phyloP scores from a whole-genome alignment of 495 filamentous ascomycete species.

The Aspergillus cristatus region DNA sequence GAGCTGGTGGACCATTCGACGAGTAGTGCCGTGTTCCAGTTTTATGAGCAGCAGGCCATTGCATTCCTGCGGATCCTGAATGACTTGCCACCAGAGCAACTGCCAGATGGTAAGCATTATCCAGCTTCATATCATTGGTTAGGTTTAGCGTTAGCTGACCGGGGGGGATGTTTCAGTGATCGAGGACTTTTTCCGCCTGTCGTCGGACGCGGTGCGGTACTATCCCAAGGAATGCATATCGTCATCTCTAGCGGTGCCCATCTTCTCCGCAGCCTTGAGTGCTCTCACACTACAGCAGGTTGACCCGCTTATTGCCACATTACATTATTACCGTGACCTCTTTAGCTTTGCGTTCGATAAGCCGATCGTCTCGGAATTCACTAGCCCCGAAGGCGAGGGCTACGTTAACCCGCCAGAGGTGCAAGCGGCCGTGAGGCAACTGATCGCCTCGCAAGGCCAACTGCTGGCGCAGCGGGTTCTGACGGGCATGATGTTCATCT shows the following conservation, averaged over 20 bases:
- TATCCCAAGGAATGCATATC: slow-evolving; percentile 74
- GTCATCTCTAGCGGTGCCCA: slow-evolving; percentile 66
- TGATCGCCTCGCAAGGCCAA: slow-evolving; percentile 65
- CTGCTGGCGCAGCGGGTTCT: slow-evolving; percentile 73
- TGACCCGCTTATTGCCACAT: slow-evolving; percentile 78
- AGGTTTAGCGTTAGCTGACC: not conserved
- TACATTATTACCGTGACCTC: slow-evolving; percentile 91
- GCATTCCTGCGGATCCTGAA: slow-evolving; percentile 84
- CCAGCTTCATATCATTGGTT: not conserved
- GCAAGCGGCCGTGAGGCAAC: slow-evolving; percentile 59
- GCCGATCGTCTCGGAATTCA: slow-evolving; percentile 62
- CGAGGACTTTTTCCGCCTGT: slow-evolving; percentile 95
- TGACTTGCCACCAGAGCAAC: slow-evolving; percentile 72
- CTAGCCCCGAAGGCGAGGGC: slow-evolving; percentile 30
- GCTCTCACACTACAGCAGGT: slow-evolving; percentile 81
- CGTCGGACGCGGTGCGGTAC: slow-evolving; percentile 83
- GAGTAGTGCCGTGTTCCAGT: slow-evolving; percentile 82
- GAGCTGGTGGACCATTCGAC: slow-evolving; percentile 75
- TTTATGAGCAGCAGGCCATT: slow-evolving; percentile 86
- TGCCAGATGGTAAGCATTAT: slow-evolving; percentile 62
- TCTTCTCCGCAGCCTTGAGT: slow-evolving; percentile 78
- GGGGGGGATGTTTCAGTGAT: slow-evolving; percentile 54
- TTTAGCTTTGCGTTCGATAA: slow-evolving; percentile 77
- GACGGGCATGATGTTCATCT: slow-evolving; percentile 98
- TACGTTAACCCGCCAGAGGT: slow-evolving; percentile 51